A percentile compares a stretch with the other conserved stretches of the same genome.
These are phyloP conservation scores for Anthostomella pinea DNA, from an alignment of 2,329 filamentous ascomycete species.

Conservation along the genomic window DNA sequence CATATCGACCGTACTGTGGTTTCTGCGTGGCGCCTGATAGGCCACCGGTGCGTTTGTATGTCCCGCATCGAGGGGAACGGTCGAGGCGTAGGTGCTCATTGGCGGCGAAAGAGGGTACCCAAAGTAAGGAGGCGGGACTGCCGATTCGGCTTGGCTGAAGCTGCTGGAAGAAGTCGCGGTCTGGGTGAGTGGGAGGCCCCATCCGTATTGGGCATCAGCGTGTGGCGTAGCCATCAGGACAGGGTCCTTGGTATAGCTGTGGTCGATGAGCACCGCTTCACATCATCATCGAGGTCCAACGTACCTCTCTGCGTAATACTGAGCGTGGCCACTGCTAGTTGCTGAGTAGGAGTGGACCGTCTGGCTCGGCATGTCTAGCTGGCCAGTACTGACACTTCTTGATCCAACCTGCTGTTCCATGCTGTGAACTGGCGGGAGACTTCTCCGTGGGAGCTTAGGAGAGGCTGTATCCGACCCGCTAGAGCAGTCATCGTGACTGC, in stretches of 20 bases:
- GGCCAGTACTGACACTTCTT: conserved; percentile 2
- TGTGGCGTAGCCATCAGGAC: conserved; percentile 1
- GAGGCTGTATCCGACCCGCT: conserved; percentile 19
- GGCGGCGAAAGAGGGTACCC: conserved; percentile 7
- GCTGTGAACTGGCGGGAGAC: neutral
- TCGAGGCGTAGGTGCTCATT: conserved; percentile 3
- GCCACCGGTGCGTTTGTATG: too few relatives aligned
- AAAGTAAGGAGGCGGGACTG: conserved; percentile 1
- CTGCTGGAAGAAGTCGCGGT: conserved; percentile 1
- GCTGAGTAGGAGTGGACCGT: conserved; percentile 9
- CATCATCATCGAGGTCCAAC: neutral
- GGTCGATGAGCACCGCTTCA: neutral
- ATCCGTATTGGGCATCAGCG: conserved; percentile 5
- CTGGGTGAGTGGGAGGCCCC: conserved; percentile 2
- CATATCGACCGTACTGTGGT: too few relatives aligned
- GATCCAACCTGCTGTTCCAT: conserved; percentile 4
- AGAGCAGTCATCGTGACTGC: conserved; percentile 9
- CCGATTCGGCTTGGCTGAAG: conserved; percentile 1
- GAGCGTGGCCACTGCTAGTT: neutral
- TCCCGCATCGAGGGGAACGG: too few relatives aligned
- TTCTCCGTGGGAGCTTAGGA: conserved; percentile 8
- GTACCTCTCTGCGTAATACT: conserved; percentile 6
- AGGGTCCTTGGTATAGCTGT: conserved; percentile 6
- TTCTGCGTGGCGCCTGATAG: too few relatives aligned
- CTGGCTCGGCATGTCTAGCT: conserved; percentile 11